Evolutionary conservation across 345 rosid genomes (phyloP).

Genomic region (Acer saccharum): DNA sequence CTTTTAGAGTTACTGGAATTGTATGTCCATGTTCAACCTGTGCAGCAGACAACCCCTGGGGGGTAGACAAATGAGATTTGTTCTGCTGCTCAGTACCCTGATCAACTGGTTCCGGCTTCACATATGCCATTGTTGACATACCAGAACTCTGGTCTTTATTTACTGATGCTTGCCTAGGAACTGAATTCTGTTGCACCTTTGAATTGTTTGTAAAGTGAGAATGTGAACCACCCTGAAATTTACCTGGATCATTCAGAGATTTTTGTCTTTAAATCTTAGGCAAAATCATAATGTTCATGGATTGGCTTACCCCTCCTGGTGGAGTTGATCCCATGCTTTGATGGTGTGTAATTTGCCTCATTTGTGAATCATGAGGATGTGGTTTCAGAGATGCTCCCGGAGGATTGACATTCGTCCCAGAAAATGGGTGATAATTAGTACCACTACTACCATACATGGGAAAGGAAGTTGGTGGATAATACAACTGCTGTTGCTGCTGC

Average conservation of each 20-base stretch:
- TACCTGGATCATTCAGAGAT: conserved; percentile 36
- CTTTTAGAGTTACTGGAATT: conserved; percentile 45
- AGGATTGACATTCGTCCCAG: conserved; percentile 52
- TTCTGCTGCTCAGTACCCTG: conserved; percentile 59
- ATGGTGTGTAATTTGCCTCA: conserved; percentile 59
- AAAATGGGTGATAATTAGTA: conserved; percentile 52
- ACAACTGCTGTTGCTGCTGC: conserved; percentile 74
- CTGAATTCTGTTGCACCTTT: conserved; percentile 37
- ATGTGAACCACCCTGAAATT: conserved; percentile 34
- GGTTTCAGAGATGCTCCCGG: conserved; percentile 62
- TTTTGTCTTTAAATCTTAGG: conserved; percentile 69
- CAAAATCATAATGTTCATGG: conserved; percentile 30
- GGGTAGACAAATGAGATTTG: conserved; percentile 35
- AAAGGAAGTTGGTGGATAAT: conserved; percentile 65
- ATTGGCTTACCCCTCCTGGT: conserved; percentile 51
- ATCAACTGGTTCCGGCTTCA: conserved; percentile 67
- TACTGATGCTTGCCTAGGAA: conserved; percentile 57
- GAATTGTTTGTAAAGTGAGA: conserved; percentile 40
- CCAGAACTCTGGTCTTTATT: conserved; percentile 48
- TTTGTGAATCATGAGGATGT: conserved; percentile 68
- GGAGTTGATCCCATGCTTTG: conserved; percentile 58
- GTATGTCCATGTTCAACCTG: conserved; percentile 50
- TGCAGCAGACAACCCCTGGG: conserved; percentile 37
- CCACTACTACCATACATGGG: conserved; percentile 60
- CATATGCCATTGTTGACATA: conserved; percentile 48